Evolutionary conservation across 75 land plant species (phyloP).

Genomic region (Picea glauca): DNA sequence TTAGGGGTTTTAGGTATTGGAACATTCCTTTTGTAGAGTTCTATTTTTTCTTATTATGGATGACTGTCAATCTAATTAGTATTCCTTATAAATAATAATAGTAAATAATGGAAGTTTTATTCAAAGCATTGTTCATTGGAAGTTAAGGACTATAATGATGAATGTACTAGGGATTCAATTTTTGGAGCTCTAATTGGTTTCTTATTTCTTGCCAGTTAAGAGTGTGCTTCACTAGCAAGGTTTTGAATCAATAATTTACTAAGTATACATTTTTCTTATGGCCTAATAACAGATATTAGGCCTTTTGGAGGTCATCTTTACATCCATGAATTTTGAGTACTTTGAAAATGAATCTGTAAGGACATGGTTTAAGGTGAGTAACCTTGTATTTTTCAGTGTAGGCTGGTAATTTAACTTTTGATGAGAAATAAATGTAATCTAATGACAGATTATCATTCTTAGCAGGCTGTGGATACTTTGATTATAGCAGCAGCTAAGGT

Average conservation of each 20-base stretch:
- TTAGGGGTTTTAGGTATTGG: background rate
- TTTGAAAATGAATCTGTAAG: slow-evolving; percentile 24
- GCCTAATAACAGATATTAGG: slow-evolving; percentile 17
- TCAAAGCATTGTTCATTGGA: background rate
- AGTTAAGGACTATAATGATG: background rate
- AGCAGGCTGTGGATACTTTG: slow-evolving; percentile 36
- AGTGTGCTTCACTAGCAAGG: no score
- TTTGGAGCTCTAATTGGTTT: background rate
- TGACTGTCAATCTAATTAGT: background rate
- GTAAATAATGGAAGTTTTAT: background rate
- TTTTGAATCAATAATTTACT: background rate
- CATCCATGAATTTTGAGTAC: slow-evolving; percentile 13
- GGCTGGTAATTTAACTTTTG: background rate
- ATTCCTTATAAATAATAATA: background rate
- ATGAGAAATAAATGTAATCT: background rate
- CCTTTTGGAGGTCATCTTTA: slow-evolving; percentile 21
- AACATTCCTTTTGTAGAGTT: background rate
- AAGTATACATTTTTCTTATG: background rate
- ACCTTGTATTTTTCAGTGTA: background rate
- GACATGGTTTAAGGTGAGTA: slow-evolving; percentile 31
- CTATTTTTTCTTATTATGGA: background rate
- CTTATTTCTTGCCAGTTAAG: background rate
- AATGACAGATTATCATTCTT: background rate
- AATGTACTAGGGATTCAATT: background rate
- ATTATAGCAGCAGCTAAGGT: slow-evolving; percentile 33